phyloP scores from a whole-genome alignment of 2,329 filamentous ascomycete genomes.

The Fusarium keratoplasticum region DNA sequence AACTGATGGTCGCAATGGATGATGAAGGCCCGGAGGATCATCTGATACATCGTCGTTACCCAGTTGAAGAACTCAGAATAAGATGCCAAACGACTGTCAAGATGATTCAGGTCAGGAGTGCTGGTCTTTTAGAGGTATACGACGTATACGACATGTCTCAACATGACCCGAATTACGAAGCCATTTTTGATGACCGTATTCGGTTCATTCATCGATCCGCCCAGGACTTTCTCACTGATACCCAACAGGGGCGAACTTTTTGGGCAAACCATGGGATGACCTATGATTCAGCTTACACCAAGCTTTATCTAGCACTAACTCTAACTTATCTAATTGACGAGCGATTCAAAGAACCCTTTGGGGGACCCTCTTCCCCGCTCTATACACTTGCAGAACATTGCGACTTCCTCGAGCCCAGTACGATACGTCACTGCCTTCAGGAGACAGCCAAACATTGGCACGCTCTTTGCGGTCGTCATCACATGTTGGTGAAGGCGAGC shows the following conservation, averaged over 20 bases:
- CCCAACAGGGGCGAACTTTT: not conserved
- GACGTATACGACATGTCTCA: too few species aligned
- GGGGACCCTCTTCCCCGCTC: accelerated
- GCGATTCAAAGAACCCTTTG: accelerated
- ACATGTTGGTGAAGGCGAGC: not conserved
- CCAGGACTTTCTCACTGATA: not conserved
- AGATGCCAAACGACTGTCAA: not conserved
- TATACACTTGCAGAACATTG: not conserved
- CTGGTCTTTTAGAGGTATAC: not conserved
- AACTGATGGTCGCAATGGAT: not conserved
- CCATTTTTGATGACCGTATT: too few species aligned
- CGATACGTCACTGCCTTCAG: not conserved
- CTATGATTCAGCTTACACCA: not conserved
- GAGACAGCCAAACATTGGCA: not conserved
- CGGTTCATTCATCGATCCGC: not conserved
- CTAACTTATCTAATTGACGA: not conserved
- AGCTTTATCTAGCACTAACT: not conserved
- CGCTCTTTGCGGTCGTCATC: not conserved
- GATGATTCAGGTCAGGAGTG: not conserved
- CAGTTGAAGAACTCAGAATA: not conserved
- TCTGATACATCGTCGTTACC: not conserved
- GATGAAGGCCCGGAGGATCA: not conserved
- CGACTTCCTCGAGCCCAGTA: not conserved
- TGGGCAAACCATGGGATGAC: not conserved
- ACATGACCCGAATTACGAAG: too few species aligned